Evolutionary conservation across 2,329 filamentous ascomycete species (phyloP).

Genomic region (Apiospora sp.): DNA sequence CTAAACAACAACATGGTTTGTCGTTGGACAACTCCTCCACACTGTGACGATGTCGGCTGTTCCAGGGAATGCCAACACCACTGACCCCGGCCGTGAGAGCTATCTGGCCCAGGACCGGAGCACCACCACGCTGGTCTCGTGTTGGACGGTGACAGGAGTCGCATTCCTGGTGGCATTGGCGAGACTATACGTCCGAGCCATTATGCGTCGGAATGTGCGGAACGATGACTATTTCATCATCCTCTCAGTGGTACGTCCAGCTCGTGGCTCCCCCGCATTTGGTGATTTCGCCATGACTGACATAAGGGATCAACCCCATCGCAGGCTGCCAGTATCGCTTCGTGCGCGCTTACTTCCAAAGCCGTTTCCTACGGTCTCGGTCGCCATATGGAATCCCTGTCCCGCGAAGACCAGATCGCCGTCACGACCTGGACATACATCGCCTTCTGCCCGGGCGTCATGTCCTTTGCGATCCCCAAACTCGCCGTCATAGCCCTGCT

Average conservation of each 20-base stretch:
- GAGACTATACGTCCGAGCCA: constrained; percentile 41
- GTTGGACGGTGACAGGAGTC: constrained; percentile 26
- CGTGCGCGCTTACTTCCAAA: background rate
- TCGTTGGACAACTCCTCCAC: background rate
- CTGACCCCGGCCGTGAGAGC: background rate
- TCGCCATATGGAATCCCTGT: background rate
- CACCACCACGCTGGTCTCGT: background rate
- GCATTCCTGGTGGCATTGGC: constrained; percentile 40
- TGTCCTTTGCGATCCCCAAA: constrained; percentile 16
- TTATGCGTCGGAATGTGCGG: constrained; percentile 42
- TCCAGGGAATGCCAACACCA: background rate
- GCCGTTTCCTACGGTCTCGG: background rate
- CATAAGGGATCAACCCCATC: background rate
- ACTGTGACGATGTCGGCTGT: background rate
- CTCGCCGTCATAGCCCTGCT: background rate
- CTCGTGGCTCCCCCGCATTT: too few species aligned
- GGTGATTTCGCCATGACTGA: background rate
- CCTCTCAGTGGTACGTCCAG: constrained; percentile 40
- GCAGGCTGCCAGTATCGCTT: background rate
- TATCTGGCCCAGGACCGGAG: background rate
- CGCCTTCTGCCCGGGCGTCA: constrained; percentile 6
- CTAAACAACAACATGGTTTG: background rate
- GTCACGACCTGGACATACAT: background rate
- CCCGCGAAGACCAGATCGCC: background rate
- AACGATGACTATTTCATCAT: constrained; percentile 49